phyloP scores from a whole-genome alignment of 768 basidiomycete genomes.

The Coprinopsis marcescibilis region DNA sequence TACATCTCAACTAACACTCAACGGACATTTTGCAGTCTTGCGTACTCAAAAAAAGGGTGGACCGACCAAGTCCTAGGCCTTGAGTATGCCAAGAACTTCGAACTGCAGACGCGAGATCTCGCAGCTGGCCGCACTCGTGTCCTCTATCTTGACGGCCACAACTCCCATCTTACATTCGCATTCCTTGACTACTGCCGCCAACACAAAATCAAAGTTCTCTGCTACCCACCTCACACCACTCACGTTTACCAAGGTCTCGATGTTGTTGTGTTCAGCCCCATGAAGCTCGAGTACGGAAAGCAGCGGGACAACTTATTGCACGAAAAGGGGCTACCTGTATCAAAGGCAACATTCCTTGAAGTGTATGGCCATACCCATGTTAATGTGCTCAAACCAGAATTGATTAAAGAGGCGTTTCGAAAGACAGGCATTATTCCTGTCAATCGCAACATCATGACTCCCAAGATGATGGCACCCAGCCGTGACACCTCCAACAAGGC shows the following conservation, averaged over 20 bases:
- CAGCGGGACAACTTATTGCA: neutral
- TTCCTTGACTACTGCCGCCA: constrained; percentile 23
- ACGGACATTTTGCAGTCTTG: no score
- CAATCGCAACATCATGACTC: no score
- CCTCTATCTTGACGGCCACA: constrained; percentile 36
- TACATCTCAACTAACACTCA: no score
- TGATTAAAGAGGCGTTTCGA: no score
- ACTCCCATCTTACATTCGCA: constrained; percentile 24
- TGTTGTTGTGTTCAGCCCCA: constrained; percentile 18
- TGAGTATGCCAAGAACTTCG: constrained; percentile 31
- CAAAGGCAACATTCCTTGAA: neutral
- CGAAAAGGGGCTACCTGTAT: neutral
- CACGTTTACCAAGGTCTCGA: constrained; percentile 36
- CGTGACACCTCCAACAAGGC: no score
- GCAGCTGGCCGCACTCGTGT: constrained; percentile 20
- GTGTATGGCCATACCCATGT: neutral
- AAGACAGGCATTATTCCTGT: no score
- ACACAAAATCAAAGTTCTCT: constrained; percentile 29
- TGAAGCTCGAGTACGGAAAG: neutral
- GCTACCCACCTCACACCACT: constrained; percentile 36
- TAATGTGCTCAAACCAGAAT: neutral
- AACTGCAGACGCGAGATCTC: constrained; percentile 22
- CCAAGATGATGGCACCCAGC: no score
- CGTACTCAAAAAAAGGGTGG: constrained; percentile 25
- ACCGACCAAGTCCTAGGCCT: constrained; percentile 31